Conservation (phyloP, 2,329 filamentous ascomycete genomes). For the Endocalyx cinctus region DNA sequence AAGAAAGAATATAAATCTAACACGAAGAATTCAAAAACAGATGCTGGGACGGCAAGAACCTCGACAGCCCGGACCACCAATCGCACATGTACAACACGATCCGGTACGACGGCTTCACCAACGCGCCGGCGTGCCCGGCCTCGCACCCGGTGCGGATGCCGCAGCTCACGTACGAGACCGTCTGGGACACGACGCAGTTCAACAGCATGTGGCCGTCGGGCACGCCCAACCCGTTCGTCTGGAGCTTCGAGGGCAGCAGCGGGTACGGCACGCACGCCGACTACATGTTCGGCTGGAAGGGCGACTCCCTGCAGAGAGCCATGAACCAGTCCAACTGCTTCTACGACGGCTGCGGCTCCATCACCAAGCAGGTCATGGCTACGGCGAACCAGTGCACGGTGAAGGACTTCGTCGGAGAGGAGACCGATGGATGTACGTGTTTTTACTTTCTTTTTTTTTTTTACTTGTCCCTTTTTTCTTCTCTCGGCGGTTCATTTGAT, state of each 20-base stretch:
- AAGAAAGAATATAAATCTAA: background rate
- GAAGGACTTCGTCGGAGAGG: background rate
- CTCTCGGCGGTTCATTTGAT: too few species aligned
- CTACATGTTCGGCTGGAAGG: background rate
- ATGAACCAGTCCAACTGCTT: background rate
- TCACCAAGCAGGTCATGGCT: background rate
- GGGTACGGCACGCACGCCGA: background rate
- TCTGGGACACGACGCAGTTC: slow-evolving; percentile 31
- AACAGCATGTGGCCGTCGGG: slow-evolving; percentile 1
- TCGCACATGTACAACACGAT: slow-evolving; percentile 24
- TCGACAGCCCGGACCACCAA: slow-evolving; percentile 28
- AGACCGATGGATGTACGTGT: background rate
- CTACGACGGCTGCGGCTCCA: background rate
- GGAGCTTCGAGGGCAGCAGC: background rate
- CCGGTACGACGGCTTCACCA: slow-evolving; percentile 12
- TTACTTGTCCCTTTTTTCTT: too few species aligned
- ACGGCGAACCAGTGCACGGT: background rate
- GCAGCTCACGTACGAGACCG: slow-evolving; percentile 40
- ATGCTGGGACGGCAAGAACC: slow-evolving; percentile 41
- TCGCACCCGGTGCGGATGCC: slow-evolving; percentile 37
- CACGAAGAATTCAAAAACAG: slow-evolving; percentile 13
- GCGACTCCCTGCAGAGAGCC: background rate
- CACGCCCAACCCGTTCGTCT: background rate
- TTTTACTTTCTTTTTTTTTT: too few species aligned
- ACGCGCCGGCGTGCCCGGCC: slow-evolving; percentile 22